Evolutionary conservation across 176 grass and related monocot species (phyloP), one percentile per base, ranked within the genome.

Genomic region (Musa itinerans): DNA sequence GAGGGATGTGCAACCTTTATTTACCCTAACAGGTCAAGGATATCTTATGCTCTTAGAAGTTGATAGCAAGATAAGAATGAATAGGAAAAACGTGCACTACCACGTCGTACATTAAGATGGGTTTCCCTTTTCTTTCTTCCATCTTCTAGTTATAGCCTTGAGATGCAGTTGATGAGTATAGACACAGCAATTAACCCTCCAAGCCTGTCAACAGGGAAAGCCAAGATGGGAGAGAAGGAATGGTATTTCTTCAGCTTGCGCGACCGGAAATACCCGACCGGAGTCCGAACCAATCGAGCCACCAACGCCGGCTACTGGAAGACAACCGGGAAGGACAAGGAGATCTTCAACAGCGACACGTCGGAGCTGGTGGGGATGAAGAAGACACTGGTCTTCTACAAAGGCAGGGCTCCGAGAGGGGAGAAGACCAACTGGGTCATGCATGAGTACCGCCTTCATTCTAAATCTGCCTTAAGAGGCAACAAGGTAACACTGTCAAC

Each of bases 361-460:
- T 29, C 65, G 14, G 65, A 68, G 26, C 65, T 68, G 22, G 11
- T 68, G 23, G 65, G 65, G 2, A 68, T 68, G 65, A 68, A 68
- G 65, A 68, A 68, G 27, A 68, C 65, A 3, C 65, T 68, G 11
- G 65, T 68, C 14, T 68, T 68, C 65, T 68, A 68, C 25, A 68
- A 68, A 68, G 65, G 65, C 4, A 68, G 65, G 15, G 65, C 65
- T 68, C 65, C 65, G 14, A 68, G 65, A 49, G 65, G 65, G 10
- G 65, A 68, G 65, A 68, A 68, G 65, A 29, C 65, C 7, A 34
- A 68, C 26, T 68, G 65, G 65, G 65, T 62, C 13, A 62, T 62
- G 57, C 57, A 62, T 17, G 57, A 62, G 57, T 62, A 62, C 57
- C 57, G 57, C 22, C 65, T 29, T 21, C 65, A 68, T 34, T 68